A percentile compares a stretch with the other conserved stretches of the same genome.
These are phyloP conservation scores for Aspergillus puulaauensis DNA, from an alignment of 2,329 filamentous ascomycete species.

Conservation along the genomic window DNA sequence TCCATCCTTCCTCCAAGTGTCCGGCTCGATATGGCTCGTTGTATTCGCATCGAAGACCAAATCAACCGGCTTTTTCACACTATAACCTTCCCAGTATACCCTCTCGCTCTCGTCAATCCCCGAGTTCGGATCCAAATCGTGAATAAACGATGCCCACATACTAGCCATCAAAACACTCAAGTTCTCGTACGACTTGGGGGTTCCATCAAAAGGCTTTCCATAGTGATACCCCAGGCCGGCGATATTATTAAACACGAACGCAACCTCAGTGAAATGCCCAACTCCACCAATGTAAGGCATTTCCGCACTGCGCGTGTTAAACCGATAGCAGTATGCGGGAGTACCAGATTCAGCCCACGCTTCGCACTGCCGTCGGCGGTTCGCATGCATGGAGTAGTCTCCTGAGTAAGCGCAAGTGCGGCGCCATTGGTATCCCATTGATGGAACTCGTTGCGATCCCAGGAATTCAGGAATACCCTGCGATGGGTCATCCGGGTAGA, in stretches of 20 bases:
- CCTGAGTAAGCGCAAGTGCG: constrained; percentile 56
- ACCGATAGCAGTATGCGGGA: constrained; percentile 61
- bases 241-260: constrained; percentile 56
- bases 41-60: constrained; percentile 53
- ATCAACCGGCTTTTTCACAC: constrained; percentile 41
- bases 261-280: constrained; percentile 58
- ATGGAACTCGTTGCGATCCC: constrained; percentile 31
- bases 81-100: constrained; percentile 48
- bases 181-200: constrained; percentile 42
- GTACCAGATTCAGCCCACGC: constrained; percentile 50
- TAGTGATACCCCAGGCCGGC: constrained; percentile 48
- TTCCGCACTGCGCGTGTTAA: constrained; percentile 55
- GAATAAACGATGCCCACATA: constrained; percentile 55
- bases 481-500: constrained; percentile 55
- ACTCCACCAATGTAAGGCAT: constrained; percentile 44
- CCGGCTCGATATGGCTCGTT: constrained; percentile 44
- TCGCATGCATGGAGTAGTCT: constrained; percentile 57
- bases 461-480: constrained; percentile 51
- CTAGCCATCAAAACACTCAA: constrained; percentile 51
- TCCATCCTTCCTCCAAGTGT: constrained; percentile 44
- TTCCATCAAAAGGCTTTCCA: constrained; percentile 36
- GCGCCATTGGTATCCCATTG: constrained; percentile 51
- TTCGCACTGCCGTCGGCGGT: constrained; percentile 54
- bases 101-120: constrained; percentile 19
- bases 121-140: constrained; percentile 47